phyloP scores from a whole-genome alignment of 2,329 filamentous ascomycete species.

The Epichloe baconii region DNA sequence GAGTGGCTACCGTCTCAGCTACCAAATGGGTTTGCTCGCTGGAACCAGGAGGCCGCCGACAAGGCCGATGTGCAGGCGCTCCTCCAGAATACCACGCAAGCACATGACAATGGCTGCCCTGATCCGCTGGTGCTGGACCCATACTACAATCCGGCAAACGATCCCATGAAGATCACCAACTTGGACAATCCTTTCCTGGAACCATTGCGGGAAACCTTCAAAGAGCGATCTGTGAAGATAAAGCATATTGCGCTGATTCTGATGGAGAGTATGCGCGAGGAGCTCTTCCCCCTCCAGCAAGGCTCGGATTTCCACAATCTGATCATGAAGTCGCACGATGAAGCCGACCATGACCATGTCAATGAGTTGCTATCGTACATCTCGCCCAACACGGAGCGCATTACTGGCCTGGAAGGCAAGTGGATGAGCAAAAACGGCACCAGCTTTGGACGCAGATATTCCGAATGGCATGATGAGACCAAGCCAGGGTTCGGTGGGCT shows the following conservation, averaged over 20 bases:
- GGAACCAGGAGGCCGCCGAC: constrained; percentile 14
- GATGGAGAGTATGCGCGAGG: constrained; percentile 31
- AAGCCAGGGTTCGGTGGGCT: constrained; percentile 24
- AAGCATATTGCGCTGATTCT: constrained; percentile 28
- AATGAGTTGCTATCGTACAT: constrained; percentile 12
- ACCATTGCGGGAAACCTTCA: constrained; percentile 13
- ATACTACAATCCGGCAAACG: constrained; percentile 21
- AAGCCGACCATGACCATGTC: constrained; percentile 11
- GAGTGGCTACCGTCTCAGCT: constrained; percentile 17
- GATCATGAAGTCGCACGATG: constrained; percentile 20
- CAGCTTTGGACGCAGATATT: neutral
- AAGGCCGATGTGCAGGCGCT: neutral
- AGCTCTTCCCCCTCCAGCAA: constrained; percentile 30
- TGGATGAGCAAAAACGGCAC: constrained; percentile 8
- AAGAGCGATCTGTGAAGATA: constrained; percentile 21
- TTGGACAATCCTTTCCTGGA: constrained; percentile 20
- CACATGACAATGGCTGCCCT: neutral
- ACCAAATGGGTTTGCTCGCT: constrained; percentile 19
- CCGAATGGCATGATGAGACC: constrained; percentile 9
- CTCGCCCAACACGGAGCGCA: constrained; percentile 12
- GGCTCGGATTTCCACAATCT: constrained; percentile 22
- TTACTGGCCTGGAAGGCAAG: constrained; percentile 11
- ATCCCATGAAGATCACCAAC: constrained; percentile 28
- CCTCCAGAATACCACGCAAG: neutral
- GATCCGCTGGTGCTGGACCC: constrained; percentile 4